Evolutionary conservation across 2,329 filamentous ascomycete genomes (phyloP), one percentile per base, ranked within the genome.

Genomic region (Bretziella fagacearum): DNA sequence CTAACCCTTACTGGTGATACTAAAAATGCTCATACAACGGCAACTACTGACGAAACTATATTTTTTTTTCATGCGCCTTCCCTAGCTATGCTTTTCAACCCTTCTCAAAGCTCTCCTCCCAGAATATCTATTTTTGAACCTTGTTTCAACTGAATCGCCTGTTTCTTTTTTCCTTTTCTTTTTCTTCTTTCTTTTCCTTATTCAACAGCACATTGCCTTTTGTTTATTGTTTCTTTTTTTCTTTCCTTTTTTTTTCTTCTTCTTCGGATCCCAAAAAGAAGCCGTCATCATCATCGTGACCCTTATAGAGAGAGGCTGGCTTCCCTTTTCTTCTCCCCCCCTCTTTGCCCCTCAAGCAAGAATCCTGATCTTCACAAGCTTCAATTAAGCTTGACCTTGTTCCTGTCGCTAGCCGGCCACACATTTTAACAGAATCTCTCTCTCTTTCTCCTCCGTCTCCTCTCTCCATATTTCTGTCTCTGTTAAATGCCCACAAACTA

Each of bases 91-190:
- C n/a, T n/a, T n/a, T n/a, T n/a, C n/a, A n/a, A n/a, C n/a, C n/a
- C n/a, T n/a, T n/a, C n/a, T n/a, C n/a, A n/a, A n/a, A n/a, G n/a
- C n/a, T n/a, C n/a, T n/a, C n/a, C n/a, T n/a, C n/a, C n/a, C n/a
- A n/a, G n/a, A n/a, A n/a, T n/a, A n/a, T n/a, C n/a, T n/a, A n/a
- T n/a, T n/a, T n/a, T n/a, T n/a, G n/a, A n/a, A n/a, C n/a, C n/a
- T 33, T 33, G 30, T 33, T 33, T 33, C 30, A 33, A 33, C 30
- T n/a, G n/a, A n/a, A n/a, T n/a, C n/a, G n/a, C n/a, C n/a, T 30
- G 3, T 5, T 30, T 10, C 4, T 30, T 30, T 30, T n/a, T 10
- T 30, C n/a, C n/a, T 30, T 30, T 30, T 11, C 27, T 11, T 30
- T 2, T 10, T n/a, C 5, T 10, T 30, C 27, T 30, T 30, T 11